Percentiles rank a stretch among this genome's conserved stretches.
These are phyloP conservation scores for Larix kaempferi DNA, from an alignment of 75 land plant species.

Conservation along the genomic window DNA sequence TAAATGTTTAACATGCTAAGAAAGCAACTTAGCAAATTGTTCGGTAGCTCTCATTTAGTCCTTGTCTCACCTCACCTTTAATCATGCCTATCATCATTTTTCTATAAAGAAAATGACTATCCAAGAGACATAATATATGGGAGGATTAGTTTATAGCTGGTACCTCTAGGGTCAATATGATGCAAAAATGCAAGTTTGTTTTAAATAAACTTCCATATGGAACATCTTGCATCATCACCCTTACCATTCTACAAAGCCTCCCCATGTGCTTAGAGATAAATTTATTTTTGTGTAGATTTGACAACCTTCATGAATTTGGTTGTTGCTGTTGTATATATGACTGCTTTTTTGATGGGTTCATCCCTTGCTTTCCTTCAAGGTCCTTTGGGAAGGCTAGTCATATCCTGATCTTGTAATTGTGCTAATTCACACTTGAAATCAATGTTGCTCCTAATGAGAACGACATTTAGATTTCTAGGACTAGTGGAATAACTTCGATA, in stretches of 20 bases:
- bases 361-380: slow-evolving; percentile 48
- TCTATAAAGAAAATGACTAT: slow-evolving; percentile 66
- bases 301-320: slow-evolving; percentile 75
- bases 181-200: slow-evolving; percentile 57
- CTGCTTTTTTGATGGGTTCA: slow-evolving; percentile 38
- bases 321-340: slow-evolving; percentile 65
- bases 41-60: slow-evolving; percentile 72
- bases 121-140: slow-evolving; percentile 68
- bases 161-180: slow-evolving; percentile 49
- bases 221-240: slow-evolving; percentile 84
- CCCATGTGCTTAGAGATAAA: slow-evolving; percentile 69
- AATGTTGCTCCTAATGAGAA: slow-evolving; percentile 50
- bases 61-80: slow-evolving; percentile 74
- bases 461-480: slow-evolving; percentile 39
- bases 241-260: slow-evolving; percentile 38
- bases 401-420: slow-evolving; percentile 37
- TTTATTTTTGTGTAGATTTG: slow-evolving; percentile 75
- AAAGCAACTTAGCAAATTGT: slow-evolving; percentile 41
- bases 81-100: slow-evolving; percentile 91
- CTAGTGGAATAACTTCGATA: slow-evolving; percentile 43
- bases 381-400: slow-evolving; percentile 43
- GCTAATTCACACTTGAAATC: slow-evolving; percentile 34
- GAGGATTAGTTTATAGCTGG: slow-evolving; percentile 62
- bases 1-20: slow-evolving; percentile 36
- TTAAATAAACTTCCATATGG: slow-evolving; percentile 66